Evolutionary conservation across 1,284 basidiomycete genomes (phyloP).

Genomic region (Lentinus polychrous): DNA sequence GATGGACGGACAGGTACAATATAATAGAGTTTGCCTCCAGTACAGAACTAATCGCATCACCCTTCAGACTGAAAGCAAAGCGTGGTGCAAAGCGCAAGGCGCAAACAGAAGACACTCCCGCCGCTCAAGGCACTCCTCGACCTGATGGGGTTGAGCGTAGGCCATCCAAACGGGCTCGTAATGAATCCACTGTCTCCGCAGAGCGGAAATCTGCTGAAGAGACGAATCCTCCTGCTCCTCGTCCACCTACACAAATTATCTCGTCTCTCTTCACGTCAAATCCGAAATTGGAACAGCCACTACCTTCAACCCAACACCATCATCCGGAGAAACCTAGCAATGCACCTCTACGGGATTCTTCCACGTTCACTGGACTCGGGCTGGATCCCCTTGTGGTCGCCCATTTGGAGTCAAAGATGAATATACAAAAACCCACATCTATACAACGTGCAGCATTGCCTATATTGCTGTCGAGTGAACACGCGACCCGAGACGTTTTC

Average conservation of each 20-base stretch:
- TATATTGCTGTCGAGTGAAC: conserved; percentile 50
- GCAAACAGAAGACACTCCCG: conserved; percentile 25
- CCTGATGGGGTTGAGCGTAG: conserved; percentile 14
- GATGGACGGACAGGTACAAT: conserved; percentile 80
- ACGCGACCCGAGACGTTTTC: conserved; percentile 71
- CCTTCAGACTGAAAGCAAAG: conserved; percentile 60
- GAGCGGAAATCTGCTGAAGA: conserved; percentile 13
- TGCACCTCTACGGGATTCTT: conserved; percentile 71
- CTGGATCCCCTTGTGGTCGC: conserved; percentile 77
- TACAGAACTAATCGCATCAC: conserved; percentile 11
- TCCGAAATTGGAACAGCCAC: conserved; percentile 50
- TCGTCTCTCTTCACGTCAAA: conserved; percentile 90
- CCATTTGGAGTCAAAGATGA: conserved; percentile 80
- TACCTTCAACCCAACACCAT: conserved; percentile 22
- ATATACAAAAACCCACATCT: conserved; percentile 81
- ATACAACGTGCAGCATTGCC: conserved; percentile 86
- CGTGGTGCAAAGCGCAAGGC: conserved; percentile 58
- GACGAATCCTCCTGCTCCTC: conserved; percentile 21
- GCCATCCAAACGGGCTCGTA: conserved; percentile 45
- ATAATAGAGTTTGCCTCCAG: conserved; percentile 6
- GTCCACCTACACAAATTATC: conserved; percentile 64
- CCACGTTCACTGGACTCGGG: conserved; percentile 70
- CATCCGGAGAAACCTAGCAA: conserved; percentile 61
- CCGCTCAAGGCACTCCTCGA: conserved; percentile 10
- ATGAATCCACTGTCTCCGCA: conserved; percentile 22